Conservation (phyloP, 129 eudicot genomes). For the Escallonia rubra region DNA sequence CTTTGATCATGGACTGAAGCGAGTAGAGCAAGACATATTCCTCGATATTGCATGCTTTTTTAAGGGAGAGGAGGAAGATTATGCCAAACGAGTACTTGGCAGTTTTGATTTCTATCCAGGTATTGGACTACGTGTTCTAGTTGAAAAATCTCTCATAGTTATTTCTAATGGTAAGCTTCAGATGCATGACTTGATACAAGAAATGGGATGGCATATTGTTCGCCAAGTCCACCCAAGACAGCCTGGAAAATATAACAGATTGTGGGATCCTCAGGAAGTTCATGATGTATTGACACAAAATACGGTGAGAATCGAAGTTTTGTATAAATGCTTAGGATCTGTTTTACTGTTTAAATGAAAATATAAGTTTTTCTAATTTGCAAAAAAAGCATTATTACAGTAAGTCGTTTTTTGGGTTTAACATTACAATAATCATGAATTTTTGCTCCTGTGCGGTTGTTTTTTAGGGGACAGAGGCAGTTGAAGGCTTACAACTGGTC, state of each 20-base stretch:
- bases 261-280: slow-evolving; percentile 6
- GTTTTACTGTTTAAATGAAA: too few relatives aligned
- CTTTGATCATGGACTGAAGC: too few relatives aligned
- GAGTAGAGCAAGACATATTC: background rate
- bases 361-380: too few relatives aligned
- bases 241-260: slow-evolving; percentile 6
- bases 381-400: too few relatives aligned
- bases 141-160: slow-evolving; percentile 8
- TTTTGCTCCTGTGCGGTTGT: too few relatives aligned
- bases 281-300: background rate
- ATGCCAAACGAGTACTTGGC: background rate
- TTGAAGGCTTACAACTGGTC: too few relatives aligned
- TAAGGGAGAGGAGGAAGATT: background rate
- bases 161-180: background rate
- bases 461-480: too few relatives aligned
- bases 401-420: too few relatives aligned
- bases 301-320: too few relatives aligned
- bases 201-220: slow-evolving; percentile 15
- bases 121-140: slow-evolving; percentile 3
- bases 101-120: background rate
- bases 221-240: background rate
- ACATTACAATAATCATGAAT: too few relatives aligned
- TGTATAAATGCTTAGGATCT: too few relatives aligned
- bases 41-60: slow-evolving; percentile 16
- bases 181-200: slow-evolving; percentile 19